phyloP scores from a whole-genome alignment of 192 early-diverging fungal species.

The Coemansia sp. region DNA sequence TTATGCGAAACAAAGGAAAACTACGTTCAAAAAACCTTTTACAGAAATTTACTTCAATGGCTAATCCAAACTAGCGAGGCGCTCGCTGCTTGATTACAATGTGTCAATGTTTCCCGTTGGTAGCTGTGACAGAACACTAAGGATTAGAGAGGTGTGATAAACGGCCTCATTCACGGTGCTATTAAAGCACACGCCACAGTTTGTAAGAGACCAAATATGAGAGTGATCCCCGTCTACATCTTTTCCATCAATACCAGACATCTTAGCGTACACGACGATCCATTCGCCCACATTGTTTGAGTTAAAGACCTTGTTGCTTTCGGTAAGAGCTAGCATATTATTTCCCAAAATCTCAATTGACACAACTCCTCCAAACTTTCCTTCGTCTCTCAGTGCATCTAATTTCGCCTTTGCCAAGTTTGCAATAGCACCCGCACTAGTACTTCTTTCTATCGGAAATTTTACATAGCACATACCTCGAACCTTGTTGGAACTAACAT shows the following conservation, averaged over 20 bases:
- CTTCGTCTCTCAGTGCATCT: neutral
- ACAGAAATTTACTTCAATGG: neutral
- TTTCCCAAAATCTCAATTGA: neutral
- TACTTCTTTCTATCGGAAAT: neutral
- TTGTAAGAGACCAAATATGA: neutral
- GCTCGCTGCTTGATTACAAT: neutral
- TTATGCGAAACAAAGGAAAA: too few species aligned
- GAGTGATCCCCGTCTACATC: neutral
- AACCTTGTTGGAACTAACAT: neutral
- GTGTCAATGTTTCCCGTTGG: neutral
- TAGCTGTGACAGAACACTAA: neutral
- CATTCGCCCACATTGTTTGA: neutral
- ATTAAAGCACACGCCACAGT: neutral
- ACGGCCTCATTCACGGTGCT: neutral
- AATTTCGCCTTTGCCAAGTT: neutral
- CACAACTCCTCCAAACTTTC: neutral
- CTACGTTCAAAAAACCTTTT: neutral
- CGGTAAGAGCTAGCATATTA: neutral
- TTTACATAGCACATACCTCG: neutral
- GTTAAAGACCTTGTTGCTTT: neutral
- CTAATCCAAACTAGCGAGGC: neutral
- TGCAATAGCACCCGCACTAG: neutral
- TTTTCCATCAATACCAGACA: neutral
- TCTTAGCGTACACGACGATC: neutral
- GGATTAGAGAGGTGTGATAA: neutral